A percentile compares a stretch with the other conserved stretches of the same genome.
phyloP scores from a whole-genome alignment of 2,329 filamentous ascomycete genomes.

The Tolypocladium endophyticum region DNA sequence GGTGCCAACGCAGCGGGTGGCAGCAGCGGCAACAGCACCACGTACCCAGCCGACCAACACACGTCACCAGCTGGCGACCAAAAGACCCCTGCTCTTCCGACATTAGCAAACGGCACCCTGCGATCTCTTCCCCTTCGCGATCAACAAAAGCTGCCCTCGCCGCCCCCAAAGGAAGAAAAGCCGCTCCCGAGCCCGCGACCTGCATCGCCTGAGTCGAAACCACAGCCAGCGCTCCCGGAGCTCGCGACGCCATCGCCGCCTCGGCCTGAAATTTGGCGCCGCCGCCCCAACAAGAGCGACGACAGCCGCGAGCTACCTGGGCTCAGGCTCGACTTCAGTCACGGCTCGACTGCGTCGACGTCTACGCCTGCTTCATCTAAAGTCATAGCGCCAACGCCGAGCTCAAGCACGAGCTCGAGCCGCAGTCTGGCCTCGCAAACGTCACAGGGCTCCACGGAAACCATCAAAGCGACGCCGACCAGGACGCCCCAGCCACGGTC shows the following conservation, averaged over 20 bases:
- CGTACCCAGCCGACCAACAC: neutral
- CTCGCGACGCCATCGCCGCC: conserved; percentile 15
- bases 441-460: neutral
- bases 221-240: conserved; percentile 5
- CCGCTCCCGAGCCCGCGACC: neutral
- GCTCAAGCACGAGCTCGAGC: neutral
- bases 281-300: conserved; percentile 39
- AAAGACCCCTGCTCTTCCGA: neutral
- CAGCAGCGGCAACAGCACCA: neutral
- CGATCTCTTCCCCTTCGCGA: conserved; percentile 3
- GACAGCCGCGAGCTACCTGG: conserved; percentile 34
- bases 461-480: neutral
- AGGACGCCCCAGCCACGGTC: conserved; percentile 6
- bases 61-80: neutral
- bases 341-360: conserved; percentile 37
- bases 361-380: neutral
- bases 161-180: conserved; percentile 16
- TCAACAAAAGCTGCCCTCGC: conserved; percentile 8
- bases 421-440: neutral
- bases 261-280: conserved; percentile 32
- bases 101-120: conserved; percentile 1
- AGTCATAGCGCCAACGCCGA: neutral
- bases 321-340: conserved; percentile 36
- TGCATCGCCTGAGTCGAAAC: neutral
- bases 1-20: neutral